Evolutionary conservation across 2,329 filamentous ascomycete species (phyloP).

Genomic region (Aspergillus tanneri): DNA sequence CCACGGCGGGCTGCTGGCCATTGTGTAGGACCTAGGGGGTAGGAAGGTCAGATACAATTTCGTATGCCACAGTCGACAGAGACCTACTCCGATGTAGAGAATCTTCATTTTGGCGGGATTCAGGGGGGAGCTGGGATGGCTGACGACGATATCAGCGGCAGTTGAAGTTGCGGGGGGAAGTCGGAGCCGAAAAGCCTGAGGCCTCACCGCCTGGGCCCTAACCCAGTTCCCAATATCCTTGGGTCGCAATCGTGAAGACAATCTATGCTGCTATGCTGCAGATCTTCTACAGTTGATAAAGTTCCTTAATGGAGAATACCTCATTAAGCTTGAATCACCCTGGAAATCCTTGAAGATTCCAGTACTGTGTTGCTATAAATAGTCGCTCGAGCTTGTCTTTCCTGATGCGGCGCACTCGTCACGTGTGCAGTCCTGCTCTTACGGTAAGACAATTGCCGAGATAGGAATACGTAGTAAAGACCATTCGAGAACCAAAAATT

Average conservation of each 20-base stretch:
- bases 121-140: constrained; percentile 4
- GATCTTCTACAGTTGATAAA: no score
- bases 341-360: no score
- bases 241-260: neutral
- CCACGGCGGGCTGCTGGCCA: constrained; percentile 70
- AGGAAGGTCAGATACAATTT: neutral
- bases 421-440: no score
- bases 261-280: neutral
- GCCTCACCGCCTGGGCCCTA: neutral
- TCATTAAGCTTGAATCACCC: no score
- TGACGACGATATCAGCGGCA: constrained; percentile 16
- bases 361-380: no score
- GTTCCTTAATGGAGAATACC: no score
- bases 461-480: no score
- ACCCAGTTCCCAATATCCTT: neutral
- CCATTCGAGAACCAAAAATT: no score
- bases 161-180: constrained; percentile 8
- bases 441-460: no score
- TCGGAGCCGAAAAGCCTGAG: constrained; percentile 2
- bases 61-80: constrained; percentile 4
- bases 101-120: constrained; percentile 69
- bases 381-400: no score
- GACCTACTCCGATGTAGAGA: constrained; percentile 78
- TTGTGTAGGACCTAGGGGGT: constrained; percentile 73
- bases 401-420: no score